Conservation (phyloP, 768 basidiomycete species). For the Dioszegia crocea region DNA sequence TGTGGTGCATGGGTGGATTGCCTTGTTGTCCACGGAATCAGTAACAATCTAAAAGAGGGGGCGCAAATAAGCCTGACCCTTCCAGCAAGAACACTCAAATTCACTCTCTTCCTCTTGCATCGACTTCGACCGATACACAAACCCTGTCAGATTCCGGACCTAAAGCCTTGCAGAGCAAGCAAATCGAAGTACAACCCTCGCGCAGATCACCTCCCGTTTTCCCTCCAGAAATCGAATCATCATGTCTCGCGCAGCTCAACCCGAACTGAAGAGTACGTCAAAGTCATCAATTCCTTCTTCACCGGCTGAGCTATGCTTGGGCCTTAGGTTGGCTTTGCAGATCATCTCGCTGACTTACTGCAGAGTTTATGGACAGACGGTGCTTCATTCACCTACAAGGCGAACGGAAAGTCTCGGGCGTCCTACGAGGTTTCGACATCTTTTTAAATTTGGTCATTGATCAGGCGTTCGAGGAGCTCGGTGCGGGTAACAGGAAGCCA, state of each 20-base stretch:
- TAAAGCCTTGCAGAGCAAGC: no score
- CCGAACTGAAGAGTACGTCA: conserved; percentile 86
- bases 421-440: conserved; percentile 92
- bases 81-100: no score
- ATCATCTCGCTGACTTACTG: not conserved
- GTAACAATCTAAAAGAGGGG: no score
- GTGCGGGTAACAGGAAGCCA: conserved; percentile 80
- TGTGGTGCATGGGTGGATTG: not conserved
- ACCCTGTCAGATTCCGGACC: no score
- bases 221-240: conserved; percentile 2
- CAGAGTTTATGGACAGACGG: conserved; percentile 97
- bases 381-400: conserved; percentile 84
- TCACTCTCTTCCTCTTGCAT: no score
- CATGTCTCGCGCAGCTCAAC: conserved; percentile 68
- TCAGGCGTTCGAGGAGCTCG: conserved; percentile 86
- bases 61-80: no score
- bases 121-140: no score
- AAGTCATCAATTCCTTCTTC: not conserved
- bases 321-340: no score
- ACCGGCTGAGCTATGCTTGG: not conserved
- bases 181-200: no score
- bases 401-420: conserved; percentile 91
- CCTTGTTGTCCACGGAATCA: not conserved
- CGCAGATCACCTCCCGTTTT: not conserved
- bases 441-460: conserved; percentile 98